Percentiles rank a stretch among this genome's conserved stretches.
phyloP scores from a whole-genome alignment of 129 eudicot species.

The Sambucus nigra region DNA sequence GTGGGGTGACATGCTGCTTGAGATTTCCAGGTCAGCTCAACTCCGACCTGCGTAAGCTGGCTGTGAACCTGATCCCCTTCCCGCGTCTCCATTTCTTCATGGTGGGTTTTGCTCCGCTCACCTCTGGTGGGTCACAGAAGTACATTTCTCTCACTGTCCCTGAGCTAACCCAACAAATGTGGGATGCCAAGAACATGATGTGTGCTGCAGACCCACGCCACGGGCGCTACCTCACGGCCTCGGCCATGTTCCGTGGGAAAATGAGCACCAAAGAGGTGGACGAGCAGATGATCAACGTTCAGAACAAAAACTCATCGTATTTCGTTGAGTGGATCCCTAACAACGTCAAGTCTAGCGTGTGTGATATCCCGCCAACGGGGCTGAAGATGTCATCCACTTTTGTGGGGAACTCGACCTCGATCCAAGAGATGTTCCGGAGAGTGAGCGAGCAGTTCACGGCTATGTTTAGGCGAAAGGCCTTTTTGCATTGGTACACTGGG shows the following conservation, averaged over 20 bases:
- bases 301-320: too few relatives aligned
- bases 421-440: conserved; percentile 86
- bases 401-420: too few relatives aligned
- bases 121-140: conserved; percentile 86
- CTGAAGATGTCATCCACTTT: conserved; percentile 73
- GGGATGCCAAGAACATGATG: too few relatives aligned
- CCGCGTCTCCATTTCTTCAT: too few relatives aligned
- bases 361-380: conserved; percentile 89
- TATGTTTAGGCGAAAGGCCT: conserved; percentile 91
- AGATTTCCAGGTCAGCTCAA: too few relatives aligned
- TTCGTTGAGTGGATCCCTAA: conserved; percentile 97
- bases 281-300: too few relatives aligned
- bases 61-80: conserved; percentile 80
- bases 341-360: conserved; percentile 84
- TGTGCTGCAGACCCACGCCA: too few relatives aligned
- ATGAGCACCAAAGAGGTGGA: too few relatives aligned
- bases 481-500: too few relatives aligned
- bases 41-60: too few relatives aligned
- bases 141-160: conserved; percentile 70
- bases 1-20: conserved; percentile 87
- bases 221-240: too few relatives aligned
- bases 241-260: conserved; percentile 86
- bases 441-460: conserved; percentile 96
- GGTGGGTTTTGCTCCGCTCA: conserved; percentile 87
- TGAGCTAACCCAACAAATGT: too few relatives aligned